A percentile compares a stretch with the other conserved stretches of the same genome.
These are phyloP conservation scores for Gamsiella multidivaricata DNA, from an alignment of 192 early-diverging fungal genomes.

Conservation along the genomic window DNA sequence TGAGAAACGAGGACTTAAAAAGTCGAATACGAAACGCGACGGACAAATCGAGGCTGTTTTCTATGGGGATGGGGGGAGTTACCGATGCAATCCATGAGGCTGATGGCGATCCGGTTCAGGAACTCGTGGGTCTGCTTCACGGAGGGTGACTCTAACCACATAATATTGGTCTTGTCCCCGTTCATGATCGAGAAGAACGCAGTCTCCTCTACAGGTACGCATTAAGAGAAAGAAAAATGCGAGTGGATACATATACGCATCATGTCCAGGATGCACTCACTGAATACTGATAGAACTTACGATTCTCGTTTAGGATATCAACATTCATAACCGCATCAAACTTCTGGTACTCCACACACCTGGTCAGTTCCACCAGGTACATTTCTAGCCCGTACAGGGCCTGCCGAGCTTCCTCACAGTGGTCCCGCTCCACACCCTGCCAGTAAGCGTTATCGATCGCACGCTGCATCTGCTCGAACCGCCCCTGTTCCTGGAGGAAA, in stretches of 20 bases:
- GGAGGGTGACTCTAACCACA: conserved; percentile 45
- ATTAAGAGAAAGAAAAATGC: neutral
- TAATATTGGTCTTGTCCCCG: conserved; percentile 23
- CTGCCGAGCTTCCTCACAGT: conserved; percentile 4
- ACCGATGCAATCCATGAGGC: conserved; percentile 28
- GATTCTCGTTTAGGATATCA: conserved; percentile 20
- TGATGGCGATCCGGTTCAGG: conserved; percentile 33
- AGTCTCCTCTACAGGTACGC: conserved; percentile 4
- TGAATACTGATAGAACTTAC: conserved; percentile 14
- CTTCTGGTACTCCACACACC: conserved; percentile 28
- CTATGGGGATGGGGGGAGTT: too few species aligned
- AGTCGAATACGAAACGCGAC: too few species aligned
- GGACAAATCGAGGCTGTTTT: too few species aligned
- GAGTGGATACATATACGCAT: too few species aligned
- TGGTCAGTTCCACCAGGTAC: conserved; percentile 14
- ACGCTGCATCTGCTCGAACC: neutral
- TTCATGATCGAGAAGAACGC: conserved; percentile 35
- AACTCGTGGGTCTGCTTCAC: conserved; percentile 42
- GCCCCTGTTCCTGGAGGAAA: conserved; percentile 9
- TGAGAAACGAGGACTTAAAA: too few species aligned
- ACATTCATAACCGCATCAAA: conserved; percentile 13
- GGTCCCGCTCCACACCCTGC: conserved; percentile 13
- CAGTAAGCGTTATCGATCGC: conserved; percentile 34
- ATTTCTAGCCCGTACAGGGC: conserved; percentile 23
- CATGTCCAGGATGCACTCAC: too few species aligned